Evolutionary conservation across 2,329 filamentous ascomycete genomes (phyloP), one percentile per base, ranked within the genome.

Genomic region (Monilinia vaccinii-corymbosi): DNA sequence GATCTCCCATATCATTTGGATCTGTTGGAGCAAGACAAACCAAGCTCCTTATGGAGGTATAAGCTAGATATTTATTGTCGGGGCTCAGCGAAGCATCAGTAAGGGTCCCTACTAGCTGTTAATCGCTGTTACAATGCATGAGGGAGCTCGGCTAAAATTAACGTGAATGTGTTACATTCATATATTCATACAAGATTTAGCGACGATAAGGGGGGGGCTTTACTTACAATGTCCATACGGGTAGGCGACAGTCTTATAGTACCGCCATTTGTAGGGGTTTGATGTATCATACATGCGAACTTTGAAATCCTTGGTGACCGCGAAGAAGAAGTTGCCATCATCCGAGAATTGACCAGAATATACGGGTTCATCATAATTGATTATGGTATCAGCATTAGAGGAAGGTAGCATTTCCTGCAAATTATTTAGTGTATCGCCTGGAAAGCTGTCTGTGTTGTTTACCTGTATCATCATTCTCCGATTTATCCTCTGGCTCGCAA

Each of bases 201-300:
- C 52, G 10, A 34, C 18, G n/a, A 34, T 32, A 18, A 56, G 7
- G n/a, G 31, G 25, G 2, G 31, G 25, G 2, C 14, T 58, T 13
- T 13, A 44, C 56, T 58, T 58, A 58, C 56, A 56, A 68, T 90
- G 87, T 2, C 92, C 94, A 65, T 86, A 89, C 0, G 91, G 91
- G 73, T 94, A 96, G 32, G 79, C 77, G 6, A 91, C 89, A 0
- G 89, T 93, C 76, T 93, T 97, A 78, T 97, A 97, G 73, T 96
- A 92, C 71, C 87, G 88, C 94, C 94, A 99, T 65, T 91, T 83
- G 73, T 94, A 96, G 0, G 93, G 91, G 67, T 97, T 96, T 1
- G 89, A 92, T 0, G 94, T 97, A 73, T 97, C 93, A 74, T 97
- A 99, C 89, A 99, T 92, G 57, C 92, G 87, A 11, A 99, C 91